Evolutionary conservation across 2,329 filamentous ascomycete genomes (phyloP).

Genomic region (Penicillium janthinellum): DNA sequence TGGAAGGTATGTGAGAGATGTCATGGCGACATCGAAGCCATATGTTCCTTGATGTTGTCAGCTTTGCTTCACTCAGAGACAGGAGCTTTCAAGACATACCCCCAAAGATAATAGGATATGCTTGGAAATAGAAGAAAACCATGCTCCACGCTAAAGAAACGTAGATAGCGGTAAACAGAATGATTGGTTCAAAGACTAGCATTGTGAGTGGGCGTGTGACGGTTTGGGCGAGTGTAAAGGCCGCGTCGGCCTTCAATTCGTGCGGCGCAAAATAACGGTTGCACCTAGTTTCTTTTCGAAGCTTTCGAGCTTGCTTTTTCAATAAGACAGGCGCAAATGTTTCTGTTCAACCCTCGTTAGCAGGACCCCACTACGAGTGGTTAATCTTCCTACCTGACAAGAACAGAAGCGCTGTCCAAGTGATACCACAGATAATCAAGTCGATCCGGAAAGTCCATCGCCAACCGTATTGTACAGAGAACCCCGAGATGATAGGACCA

Average conservation of each 20-base stretch:
- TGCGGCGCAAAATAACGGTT: constrained; percentile 57
- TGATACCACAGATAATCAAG: constrained; percentile 63
- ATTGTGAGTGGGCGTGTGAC: constrained; percentile 72
- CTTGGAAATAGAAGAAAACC: constrained; percentile 75
- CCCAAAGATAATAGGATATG: constrained; percentile 71
- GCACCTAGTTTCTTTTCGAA: constrained; percentile 59
- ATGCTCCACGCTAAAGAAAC: constrained; percentile 70
- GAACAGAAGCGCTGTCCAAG: constrained; percentile 61
- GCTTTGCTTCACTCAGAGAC: neutral
- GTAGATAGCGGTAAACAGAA: constrained; percentile 69
- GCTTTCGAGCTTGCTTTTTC: constrained; percentile 56
- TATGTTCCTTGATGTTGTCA: constrained; percentile 53
- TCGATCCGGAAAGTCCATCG: constrained; percentile 59
- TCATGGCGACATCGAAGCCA: constrained; percentile 62
- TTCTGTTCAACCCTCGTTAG: constrained; percentile 42
- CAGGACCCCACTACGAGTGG: neutral
- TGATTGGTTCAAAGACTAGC: constrained; percentile 71
- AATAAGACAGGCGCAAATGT: constrained; percentile 64
- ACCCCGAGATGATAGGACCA: constrained; percentile 50
- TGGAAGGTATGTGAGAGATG: constrained; percentile 69
- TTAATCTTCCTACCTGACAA: constrained; percentile 50
- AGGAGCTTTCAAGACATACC: constrained; percentile 15
- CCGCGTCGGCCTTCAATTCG: constrained; percentile 56
- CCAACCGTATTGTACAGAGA: constrained; percentile 45
- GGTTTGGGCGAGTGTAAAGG: constrained; percentile 49